phyloP scores from a whole-genome alignment of 352 stramenopile genomes.

The Globisporangium nunn region DNA sequence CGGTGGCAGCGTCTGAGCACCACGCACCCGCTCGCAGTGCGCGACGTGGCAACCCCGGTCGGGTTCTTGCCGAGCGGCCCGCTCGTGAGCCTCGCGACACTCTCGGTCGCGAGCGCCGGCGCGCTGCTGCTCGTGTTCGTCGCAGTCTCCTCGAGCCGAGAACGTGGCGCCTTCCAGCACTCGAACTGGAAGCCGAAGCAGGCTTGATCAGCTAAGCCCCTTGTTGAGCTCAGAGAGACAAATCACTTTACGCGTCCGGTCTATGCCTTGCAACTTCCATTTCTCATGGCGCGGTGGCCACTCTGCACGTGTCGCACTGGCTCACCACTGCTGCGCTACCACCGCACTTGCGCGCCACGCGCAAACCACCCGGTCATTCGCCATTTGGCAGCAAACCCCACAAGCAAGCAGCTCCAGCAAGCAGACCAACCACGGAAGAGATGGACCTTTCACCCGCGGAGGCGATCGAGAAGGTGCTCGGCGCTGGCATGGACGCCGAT shows the following conservation, averaged over 20 bases:
- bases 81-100: slow-evolving; percentile 39
- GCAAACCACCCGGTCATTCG: slow-evolving; percentile 1
- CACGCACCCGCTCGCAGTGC: slow-evolving; percentile 11
- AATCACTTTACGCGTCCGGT: not conserved
- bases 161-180: not conserved
- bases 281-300: not conserved
- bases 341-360: too few species aligned
- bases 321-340: too few species aligned
- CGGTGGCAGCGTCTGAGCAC: slow-evolving; percentile 23
- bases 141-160: slow-evolving; percentile 6
- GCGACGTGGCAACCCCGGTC: slow-evolving; percentile 25
- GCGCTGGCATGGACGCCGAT: slow-evolving; percentile 63
- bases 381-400: not conserved
- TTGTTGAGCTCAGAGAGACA: not conserved
- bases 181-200: slow-evolving; percentile 1
- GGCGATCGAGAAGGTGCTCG: slow-evolving; percentile 61
- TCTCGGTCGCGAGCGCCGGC: slow-evolving; percentile 30
- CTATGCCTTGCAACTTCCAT: not conserved
- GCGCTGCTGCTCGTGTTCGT: slow-evolving; percentile 33
- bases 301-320: not conserved
- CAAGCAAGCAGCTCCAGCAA: not conserved
- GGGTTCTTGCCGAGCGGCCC: slow-evolving; percentile 31
- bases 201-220: not conserved
- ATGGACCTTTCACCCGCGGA: slow-evolving; percentile 34
- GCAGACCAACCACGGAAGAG: not conserved